These are phyloP conservation scores for Pseudodiploospora longispora DNA, from an alignment of 2,329 filamentous ascomycete species.

Conservation along the genomic window DNA sequence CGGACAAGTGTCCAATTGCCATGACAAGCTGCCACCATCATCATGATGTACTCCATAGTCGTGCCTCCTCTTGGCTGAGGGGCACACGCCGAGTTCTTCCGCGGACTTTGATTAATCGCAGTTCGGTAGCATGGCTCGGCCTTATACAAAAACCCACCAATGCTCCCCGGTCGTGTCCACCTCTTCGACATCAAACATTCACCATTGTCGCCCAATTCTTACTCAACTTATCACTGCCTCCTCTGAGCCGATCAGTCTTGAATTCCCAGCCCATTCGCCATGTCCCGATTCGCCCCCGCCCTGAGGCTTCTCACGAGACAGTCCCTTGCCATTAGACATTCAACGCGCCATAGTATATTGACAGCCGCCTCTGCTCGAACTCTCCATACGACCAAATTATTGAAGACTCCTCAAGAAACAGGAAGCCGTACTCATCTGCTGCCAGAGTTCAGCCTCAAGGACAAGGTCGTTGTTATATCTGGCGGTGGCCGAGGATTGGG, in stretches of 20 bases:
- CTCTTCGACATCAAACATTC: neutral
- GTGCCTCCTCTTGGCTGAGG: no score
- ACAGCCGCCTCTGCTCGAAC: constrained; percentile 11
- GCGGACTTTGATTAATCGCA: no score
- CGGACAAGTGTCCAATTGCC: no score
- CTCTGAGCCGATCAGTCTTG: neutral
- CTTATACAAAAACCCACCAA: neutral
- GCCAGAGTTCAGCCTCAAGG: constrained; percentile 67
- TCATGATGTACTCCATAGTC: no score
- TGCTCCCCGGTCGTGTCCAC: neutral
- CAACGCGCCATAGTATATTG: constrained; percentile 3
- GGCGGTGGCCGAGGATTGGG: constrained; percentile 72
- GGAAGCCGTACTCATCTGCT: constrained; percentile 29
- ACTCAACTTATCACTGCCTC: neutral
- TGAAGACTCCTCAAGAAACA: constrained; percentile 11
- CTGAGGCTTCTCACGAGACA: constrained; percentile 13
- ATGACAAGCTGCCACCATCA: no score
- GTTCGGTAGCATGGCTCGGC: no score
- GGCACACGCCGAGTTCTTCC: no score
- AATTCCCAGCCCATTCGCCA: constrained; percentile 3
- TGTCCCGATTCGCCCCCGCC: constrained; percentile 19
- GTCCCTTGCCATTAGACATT: constrained; percentile 7
- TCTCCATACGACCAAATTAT: constrained; percentile 14
- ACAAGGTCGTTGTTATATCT: constrained; percentile 68
- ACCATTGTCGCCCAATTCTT: neutral